phyloP scores from a whole-genome alignment of 352 stramenopile genomes.

The Hyaloperonospora brassicae region DNA sequence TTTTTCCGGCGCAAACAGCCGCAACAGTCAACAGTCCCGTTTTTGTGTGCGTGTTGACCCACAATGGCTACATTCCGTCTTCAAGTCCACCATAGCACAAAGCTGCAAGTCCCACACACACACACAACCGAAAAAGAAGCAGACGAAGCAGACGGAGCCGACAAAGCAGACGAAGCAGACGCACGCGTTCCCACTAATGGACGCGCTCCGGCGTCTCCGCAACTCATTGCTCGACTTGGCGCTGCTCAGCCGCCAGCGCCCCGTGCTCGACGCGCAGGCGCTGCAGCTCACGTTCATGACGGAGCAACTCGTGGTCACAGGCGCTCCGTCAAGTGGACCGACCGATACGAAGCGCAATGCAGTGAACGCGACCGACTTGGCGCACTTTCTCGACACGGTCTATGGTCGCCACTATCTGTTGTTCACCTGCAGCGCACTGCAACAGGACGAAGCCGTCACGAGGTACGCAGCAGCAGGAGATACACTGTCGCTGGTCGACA shows the following conservation, averaged over 20 bases:
- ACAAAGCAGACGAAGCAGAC: too few relatives aligned
- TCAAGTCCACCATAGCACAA: too few relatives aligned
- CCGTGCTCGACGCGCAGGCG: constrained; percentile 22
- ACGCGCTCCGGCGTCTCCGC: background rate
- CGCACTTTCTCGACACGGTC: constrained; percentile 41
- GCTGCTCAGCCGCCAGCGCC: background rate
- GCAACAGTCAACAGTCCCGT: too few relatives aligned
- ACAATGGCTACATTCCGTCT: too few relatives aligned
- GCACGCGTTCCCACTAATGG: background rate
- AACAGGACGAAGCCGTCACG: constrained; percentile 6
- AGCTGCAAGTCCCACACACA: too few relatives aligned
- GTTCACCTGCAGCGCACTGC: constrained; percentile 71
- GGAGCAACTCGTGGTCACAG: constrained; percentile 51
- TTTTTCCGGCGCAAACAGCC: too few relatives aligned
- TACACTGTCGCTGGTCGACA: constrained; percentile 26
- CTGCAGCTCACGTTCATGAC: constrained; percentile 76
- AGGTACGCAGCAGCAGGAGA: background rate
- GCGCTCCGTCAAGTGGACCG: constrained; percentile 38
- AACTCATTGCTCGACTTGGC: background rate
- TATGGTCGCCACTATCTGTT: constrained; percentile 60
- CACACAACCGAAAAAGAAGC: too few relatives aligned
- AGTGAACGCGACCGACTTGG: constrained; percentile 68
- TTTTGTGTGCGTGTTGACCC: too few relatives aligned
- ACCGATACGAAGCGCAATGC: constrained; percentile 69
- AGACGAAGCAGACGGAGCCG: too few relatives aligned